phyloP scores from a whole-genome alignment of 2,329 filamentous ascomycete species.

The Pestalotiopsis sp. region DNA sequence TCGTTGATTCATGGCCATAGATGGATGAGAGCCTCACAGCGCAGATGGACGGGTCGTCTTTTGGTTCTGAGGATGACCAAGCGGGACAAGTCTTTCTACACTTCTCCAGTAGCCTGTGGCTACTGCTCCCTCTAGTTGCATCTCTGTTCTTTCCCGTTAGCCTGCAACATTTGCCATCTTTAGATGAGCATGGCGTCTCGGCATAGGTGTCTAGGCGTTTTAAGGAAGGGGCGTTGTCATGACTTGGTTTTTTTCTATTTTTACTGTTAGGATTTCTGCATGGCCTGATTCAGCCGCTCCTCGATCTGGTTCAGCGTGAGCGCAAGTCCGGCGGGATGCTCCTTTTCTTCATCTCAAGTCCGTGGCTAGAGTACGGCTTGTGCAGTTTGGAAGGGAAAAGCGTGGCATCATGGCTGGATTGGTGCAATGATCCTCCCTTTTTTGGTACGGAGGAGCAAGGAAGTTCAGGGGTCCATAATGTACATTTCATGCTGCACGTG shows the following conservation, averaged over 20 bases:
- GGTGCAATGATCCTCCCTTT: background rate
- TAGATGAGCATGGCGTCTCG: conserved; percentile 20
- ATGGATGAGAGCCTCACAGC: conserved; percentile 14
- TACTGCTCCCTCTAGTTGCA: conserved; percentile 21
- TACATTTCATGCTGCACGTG: conserved; percentile 14
- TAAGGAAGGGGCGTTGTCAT: conserved; percentile 22
- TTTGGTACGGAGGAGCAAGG: background rate
- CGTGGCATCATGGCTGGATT: conserved; percentile 3
- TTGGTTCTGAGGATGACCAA: conserved; percentile 15
- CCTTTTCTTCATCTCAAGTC: background rate
- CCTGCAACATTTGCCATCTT: conserved; percentile 15
- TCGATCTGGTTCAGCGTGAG: background rate
- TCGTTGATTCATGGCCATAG: conserved; percentile 26
- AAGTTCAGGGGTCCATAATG: conserved; percentile 2
- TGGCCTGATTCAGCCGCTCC: background rate
- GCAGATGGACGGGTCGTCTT: conserved; percentile 13
- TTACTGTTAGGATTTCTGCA: conserved; percentile 11
- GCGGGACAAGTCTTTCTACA: conserved; percentile 9
- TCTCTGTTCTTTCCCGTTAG: conserved; percentile 21
- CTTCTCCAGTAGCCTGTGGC: conserved; percentile 21
- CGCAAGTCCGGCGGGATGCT: background rate
- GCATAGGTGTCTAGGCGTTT: conserved; percentile 20
- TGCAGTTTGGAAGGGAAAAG: background rate
- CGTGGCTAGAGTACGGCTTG: conserved; percentile 3
- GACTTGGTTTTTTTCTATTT: conserved; percentile 16